phyloP scores from a whole-genome alignment of 345 rosid species.

The Euphorbia lathyris region DNA sequence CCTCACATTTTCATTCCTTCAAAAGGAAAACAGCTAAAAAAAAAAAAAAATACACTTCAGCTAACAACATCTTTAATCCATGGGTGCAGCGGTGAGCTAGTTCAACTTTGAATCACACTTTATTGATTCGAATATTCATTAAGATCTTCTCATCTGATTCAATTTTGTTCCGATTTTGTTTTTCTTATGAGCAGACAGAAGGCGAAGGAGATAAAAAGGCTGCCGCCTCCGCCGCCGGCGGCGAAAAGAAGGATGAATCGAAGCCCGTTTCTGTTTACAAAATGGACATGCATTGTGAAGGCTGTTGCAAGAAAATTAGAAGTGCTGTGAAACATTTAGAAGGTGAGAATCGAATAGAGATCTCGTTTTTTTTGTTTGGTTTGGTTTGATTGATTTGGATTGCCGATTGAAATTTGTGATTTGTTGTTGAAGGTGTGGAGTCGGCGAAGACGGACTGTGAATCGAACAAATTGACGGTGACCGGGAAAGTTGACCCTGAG shows the following conservation, averaged over 20 bases:
- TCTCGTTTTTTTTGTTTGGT: not conserved
- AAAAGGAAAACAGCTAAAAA: constrained; percentile 9
- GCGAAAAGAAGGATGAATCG: constrained; percentile 28
- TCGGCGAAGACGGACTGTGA: constrained; percentile 29
- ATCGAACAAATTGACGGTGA: constrained; percentile 37
- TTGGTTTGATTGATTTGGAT: not conserved
- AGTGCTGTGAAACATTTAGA: constrained; percentile 25
- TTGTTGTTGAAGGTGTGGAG: constrained; percentile 34
- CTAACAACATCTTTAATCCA: not conserved
- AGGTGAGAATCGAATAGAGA: constrained; percentile 12
- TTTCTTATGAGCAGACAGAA: no score
- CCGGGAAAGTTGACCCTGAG: constrained; percentile 42
- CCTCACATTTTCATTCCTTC: constrained; percentile 26
- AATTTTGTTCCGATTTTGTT: no score
- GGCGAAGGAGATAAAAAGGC: constrained; percentile 50
- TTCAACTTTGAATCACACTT: not conserved
- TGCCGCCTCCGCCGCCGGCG: constrained; percentile 26
- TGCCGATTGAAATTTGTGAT: not conserved
- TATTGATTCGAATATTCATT: no score
- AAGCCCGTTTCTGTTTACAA: constrained; percentile 49
- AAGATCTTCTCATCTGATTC: no score
- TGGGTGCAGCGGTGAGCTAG: constrained; percentile 47
- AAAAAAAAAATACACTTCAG: no score
- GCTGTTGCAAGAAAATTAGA: constrained; percentile 61
- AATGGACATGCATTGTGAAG: constrained; percentile 84